A percentile compares a stretch with the other conserved stretches of the same genome.
Evolutionary conservation across 305 asterid genomes (phyloP).

Genomic region (Plantago coronopus): DNA sequence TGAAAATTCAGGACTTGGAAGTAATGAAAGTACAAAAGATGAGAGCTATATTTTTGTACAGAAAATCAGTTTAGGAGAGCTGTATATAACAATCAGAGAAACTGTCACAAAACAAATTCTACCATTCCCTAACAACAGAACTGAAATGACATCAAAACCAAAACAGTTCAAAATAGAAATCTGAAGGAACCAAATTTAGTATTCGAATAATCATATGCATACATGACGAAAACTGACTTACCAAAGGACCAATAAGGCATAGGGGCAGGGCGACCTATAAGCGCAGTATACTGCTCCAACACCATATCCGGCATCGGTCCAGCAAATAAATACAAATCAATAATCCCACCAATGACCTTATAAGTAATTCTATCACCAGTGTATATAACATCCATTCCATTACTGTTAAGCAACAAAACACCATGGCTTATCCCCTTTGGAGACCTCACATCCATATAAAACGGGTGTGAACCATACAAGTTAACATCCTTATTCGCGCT

Average conservation of each 20-base stretch:
- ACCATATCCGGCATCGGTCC: conserved; percentile 76
- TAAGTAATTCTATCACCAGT: conserved; percentile 70
- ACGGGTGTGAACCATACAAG: conserved; percentile 82
- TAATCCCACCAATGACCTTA: conserved; percentile 71
- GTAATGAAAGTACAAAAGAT: too few relatives aligned
- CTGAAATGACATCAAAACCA: neutral
- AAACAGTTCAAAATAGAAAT: too few relatives aligned
- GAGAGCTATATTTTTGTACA: too few relatives aligned
- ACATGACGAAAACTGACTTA: conserved; percentile 27
- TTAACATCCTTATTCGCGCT: conserved; percentile 56
- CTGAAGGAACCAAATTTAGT: too few relatives aligned
- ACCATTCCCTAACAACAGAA: too few relatives aligned
- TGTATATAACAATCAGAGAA: too few relatives aligned
- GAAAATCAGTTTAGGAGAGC: too few relatives aligned
- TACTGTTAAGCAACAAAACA: conserved; percentile 69
- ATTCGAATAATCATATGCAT: too few relatives aligned
- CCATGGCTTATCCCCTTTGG: conserved; percentile 69
- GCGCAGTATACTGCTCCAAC: conserved; percentile 72
- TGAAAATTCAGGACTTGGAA: too few relatives aligned
- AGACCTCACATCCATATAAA: conserved; percentile 74
- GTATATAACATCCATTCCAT: conserved; percentile 84
- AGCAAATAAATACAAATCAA: conserved; percentile 68
- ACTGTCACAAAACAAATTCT: too few relatives aligned
- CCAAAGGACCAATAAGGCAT: conserved; percentile 97
- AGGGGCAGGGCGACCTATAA: conserved; percentile 84